A percentile compares a stretch with the other conserved stretches of the same genome.
These are phyloP conservation scores for Rubus idaeus DNA, from an alignment of 306 rosid genomes.

Conservation along the genomic window DNA sequence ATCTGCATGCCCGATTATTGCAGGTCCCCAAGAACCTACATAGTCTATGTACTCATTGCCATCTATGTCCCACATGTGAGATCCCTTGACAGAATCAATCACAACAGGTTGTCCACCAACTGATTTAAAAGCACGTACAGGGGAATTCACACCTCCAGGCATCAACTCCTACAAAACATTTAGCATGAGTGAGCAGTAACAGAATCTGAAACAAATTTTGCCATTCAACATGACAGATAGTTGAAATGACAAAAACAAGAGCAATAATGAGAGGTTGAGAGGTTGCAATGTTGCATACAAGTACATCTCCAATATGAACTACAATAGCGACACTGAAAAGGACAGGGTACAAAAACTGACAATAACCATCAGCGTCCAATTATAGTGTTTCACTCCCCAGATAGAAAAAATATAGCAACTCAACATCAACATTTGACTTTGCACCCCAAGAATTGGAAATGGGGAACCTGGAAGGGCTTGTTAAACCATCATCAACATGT, in stretches of 20 bases:
- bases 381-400: not conserved
- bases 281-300: not conserved
- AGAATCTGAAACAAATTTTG: not conserved
- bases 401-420: not conserved
- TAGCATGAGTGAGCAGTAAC: not conserved
- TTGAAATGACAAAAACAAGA: not conserved
- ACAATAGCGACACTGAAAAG: not conserved
- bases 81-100: slow-evolving; percentile 86
- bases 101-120: slow-evolving; percentile 91
- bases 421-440: not conserved
- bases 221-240: not conserved
- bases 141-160: slow-evolving; percentile 99
- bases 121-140: slow-evolving; percentile 94
- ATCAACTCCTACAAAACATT: slow-evolving; percentile 56
- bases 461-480: not conserved
- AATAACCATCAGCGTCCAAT: not conserved
- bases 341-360: not conserved
- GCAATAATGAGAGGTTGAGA: not conserved
- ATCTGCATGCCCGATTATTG: slow-evolving; percentile 96
- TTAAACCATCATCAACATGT: not conserved
- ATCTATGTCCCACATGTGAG: slow-evolving; percentile 88
- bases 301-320: not conserved
- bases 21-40: slow-evolving; percentile 99
- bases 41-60: slow-evolving; percentile 94
- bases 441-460: not conserved